A percentile compares a stretch with the other conserved stretches of the same genome.
Evolutionary conservation across 164 flowering plant genomes (phyloP).

Genomic region (Magnolia sinica): DNA sequence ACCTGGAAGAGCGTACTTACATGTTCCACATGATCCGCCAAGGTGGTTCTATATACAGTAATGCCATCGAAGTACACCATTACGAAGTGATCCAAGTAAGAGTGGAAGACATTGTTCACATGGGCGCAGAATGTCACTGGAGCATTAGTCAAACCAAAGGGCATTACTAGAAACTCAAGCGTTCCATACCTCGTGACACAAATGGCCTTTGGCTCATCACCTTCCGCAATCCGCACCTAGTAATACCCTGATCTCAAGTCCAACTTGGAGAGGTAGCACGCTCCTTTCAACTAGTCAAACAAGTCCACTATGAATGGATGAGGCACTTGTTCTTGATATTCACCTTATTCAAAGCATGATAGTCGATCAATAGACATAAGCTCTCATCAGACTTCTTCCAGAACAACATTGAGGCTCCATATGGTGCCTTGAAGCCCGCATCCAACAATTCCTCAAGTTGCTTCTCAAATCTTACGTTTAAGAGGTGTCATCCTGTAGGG

Average conservation of each 20-base stretch:
- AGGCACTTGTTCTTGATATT: conserved; percentile 14
- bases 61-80: conserved; percentile 19
- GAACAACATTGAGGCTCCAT: conserved; percentile 4
- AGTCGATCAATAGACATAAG: background rate
- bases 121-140: background rate
- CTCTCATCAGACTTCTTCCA: conserved; percentile 5
- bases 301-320: background rate
- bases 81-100: background rate
- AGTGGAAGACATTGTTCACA: conserved; percentile 2
- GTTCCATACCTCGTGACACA: conserved; percentile 11
- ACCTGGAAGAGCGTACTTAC: background rate
- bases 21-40: conserved; percentile 8
- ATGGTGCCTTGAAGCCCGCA: conserved; percentile 9
- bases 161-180: conserved; percentile 12
- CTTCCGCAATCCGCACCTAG: conserved; percentile 2
- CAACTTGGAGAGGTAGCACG: conserved; percentile 5
- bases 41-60: conserved; percentile 2
- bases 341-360: conserved; percentile 8
- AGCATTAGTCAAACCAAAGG: conserved; percentile 10
- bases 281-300: background rate
- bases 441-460: conserved; percentile 3
- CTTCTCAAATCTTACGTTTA: background rate
- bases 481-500: background rate
- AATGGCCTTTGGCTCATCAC: conserved; percentile 14
- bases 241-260: conserved; percentile 7